These are phyloP conservation scores for Rhododendron mucronatum DNA, from an alignment of 148 eudicot genomes.

Conservation along the genomic window DNA sequence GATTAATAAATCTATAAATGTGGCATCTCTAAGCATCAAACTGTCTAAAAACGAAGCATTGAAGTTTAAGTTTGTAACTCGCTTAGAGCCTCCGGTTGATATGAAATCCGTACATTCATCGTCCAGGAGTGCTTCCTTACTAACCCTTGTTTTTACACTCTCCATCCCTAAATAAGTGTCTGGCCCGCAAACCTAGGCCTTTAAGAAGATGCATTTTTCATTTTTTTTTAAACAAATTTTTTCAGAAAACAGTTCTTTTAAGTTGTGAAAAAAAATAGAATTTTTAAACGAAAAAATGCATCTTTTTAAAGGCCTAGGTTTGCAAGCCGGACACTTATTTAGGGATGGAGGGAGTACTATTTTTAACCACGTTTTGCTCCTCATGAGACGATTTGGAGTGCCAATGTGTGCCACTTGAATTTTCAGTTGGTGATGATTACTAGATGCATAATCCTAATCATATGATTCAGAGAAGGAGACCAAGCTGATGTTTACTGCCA, in stretches of 20 bases:
- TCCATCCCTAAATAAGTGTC: too few species aligned
- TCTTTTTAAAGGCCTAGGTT: too few species aligned
- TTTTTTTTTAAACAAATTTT: too few species aligned
- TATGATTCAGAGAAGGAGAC: slow-evolving; percentile 1
- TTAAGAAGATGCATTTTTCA: too few species aligned
- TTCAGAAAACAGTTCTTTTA: too few species aligned
- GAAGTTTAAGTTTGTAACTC: neutral
- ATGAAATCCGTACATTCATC: neutral
- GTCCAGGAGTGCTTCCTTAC: neutral
- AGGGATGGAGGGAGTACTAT: too few species aligned
- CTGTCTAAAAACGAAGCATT: neutral
- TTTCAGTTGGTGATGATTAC: neutral
- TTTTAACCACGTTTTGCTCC: neutral
- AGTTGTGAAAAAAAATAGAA: too few species aligned
- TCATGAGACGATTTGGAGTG: neutral
- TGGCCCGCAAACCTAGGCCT: too few species aligned
- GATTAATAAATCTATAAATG: neutral
- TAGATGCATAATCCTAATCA: neutral
- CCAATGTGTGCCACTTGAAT: neutral
- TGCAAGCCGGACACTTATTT: too few species aligned
- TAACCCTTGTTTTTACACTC: neutral
- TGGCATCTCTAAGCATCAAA: slow-evolving; percentile 4
- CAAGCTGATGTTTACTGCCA: neutral
- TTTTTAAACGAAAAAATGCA: too few species aligned
- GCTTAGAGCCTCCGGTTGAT: neutral